Percentiles rank a stretch among this genome's conserved stretches.
phyloP scores from a whole-genome alignment of 192 early-diverging fungal genomes.

The Linnemannia zychae region DNA sequence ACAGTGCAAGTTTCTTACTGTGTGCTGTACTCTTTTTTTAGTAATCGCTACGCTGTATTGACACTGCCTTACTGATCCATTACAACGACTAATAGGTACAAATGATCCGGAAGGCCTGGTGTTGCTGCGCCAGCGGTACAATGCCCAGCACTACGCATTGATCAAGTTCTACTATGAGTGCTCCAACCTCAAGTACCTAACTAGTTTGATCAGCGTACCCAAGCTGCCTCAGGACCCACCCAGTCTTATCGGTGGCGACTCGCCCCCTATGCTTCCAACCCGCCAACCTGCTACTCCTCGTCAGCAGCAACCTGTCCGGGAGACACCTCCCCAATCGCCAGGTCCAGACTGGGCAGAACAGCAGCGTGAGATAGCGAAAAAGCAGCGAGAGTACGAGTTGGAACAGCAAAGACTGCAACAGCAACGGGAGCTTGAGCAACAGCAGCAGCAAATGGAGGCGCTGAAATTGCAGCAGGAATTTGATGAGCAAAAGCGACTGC shows the following conservation, averaged over 20 bases:
- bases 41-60: not conserved
- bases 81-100: constrained; percentile 40
- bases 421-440: constrained; percentile 66
- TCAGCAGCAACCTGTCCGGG: constrained; percentile 45
- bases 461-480: constrained; percentile 77
- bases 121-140: constrained; percentile 89
- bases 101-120: constrained; percentile 87
- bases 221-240: constrained; percentile 83
- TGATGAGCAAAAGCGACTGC: constrained; percentile 81
- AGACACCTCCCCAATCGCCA: constrained; percentile 19
- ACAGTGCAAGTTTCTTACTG: too few relatives aligned
- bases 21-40: not conserved
- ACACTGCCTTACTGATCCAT: not conserved
- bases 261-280: not conserved
- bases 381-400: constrained; percentile 66
- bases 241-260: constrained; percentile 79
- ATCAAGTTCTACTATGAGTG: constrained; percentile 93
- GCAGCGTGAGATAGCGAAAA: constrained; percentile 71
- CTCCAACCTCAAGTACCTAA: constrained; percentile 87
- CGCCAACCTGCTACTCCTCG: constrained; percentile 41
- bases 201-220: constrained; percentile 90
- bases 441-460: constrained; percentile 63
- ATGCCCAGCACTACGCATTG: constrained; percentile 84
- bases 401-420: constrained; percentile 75
- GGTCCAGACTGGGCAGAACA: constrained; percentile 64